Conservation (phyloP, 805 yeast species). For the Wickerhamomyces alni region DNA sequence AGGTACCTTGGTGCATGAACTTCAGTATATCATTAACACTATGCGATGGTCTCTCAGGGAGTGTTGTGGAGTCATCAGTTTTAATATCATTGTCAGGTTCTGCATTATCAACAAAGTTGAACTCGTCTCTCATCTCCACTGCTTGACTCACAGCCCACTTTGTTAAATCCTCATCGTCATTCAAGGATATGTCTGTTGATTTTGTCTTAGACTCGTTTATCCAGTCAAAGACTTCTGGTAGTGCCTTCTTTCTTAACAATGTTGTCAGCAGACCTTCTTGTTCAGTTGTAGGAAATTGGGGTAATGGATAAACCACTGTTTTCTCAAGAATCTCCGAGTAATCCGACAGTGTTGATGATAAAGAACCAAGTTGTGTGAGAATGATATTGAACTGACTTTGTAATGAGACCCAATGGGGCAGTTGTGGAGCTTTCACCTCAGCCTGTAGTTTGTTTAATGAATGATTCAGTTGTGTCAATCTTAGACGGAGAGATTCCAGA, state of each 20-base stretch:
- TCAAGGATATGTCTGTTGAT: conserved; percentile 13
- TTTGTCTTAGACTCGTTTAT: conserved; percentile 40
- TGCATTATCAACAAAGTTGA: conserved; percentile 54
- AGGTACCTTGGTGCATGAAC: conserved; percentile 40
- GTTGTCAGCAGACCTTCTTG: conserved; percentile 83
- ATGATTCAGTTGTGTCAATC: conserved; percentile 55
- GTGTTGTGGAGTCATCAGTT: conserved; percentile 1
- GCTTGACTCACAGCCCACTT: conserved; percentile 59
- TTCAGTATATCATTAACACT: conserved; percentile 34
- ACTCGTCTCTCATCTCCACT: conserved; percentile 46
- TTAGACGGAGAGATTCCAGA: conserved; percentile 54
- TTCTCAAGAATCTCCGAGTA: conserved; percentile 52
- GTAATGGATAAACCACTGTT: conserved; percentile 79
- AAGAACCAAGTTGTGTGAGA: conserved; percentile 73
- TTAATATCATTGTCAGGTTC: conserved; percentile 7
- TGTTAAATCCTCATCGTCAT: conserved; percentile 60
- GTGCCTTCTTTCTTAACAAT: conserved; percentile 74
- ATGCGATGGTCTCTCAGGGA: too few relatives aligned
- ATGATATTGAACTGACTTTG: conserved; percentile 83
- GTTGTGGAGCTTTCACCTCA: conserved; percentile 40
- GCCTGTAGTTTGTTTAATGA: conserved; percentile 52
- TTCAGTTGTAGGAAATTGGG: conserved; percentile 78
- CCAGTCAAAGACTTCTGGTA: conserved; percentile 92
- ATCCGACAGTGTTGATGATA: conserved; percentile 62
- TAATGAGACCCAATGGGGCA: conserved; percentile 56